Evolutionary conservation across 208 protist species (phyloP), one percentile per base, ranked within the genome.

Genomic region (Leishmania turanica): DNA sequence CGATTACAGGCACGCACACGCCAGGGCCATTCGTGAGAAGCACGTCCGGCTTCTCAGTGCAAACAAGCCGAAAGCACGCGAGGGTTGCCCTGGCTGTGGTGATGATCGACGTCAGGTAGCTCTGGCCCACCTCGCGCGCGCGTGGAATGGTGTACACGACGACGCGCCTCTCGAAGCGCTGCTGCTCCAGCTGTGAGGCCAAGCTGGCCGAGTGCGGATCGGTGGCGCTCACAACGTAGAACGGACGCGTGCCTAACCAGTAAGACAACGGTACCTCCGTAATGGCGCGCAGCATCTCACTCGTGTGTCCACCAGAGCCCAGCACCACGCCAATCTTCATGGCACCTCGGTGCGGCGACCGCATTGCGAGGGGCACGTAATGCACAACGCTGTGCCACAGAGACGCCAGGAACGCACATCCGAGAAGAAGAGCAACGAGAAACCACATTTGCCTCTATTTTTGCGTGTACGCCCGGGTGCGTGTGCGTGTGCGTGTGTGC

Each of bases 21-120:
- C 96, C 97, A 70, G 97, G 97, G 1, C 97, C 97, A 79, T 99
- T 99, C 11, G 86, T 87, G n/a, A 99, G 85, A 80, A 98, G 80
- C 53, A 97, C 89, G 68, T 94, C 89, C 2, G 95, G 93, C 69
- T 69, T 70, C 77, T 95, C 89, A 9, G 45, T 17, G 9, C 77
- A 49, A 37, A 95, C 83, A 3, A 93, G 69, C 1, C 71, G 66
- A 40, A 90, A 69, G 2, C 83, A 85, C 37, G 84, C 72, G 37
- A 64, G 19, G 31, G 92, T 42, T 1, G 94, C 91, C 8, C 72
- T 60, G 45, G 97, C 75, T 27, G 95, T 98, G 51, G 89, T 92
- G 17, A 90, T 86, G 17, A 98, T 80, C 42, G 94, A 97, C 49
- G 90, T 88, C 53, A 90, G 64, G 85, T 98, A 98, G 75, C 91